phyloP scores from a whole-genome alignment of 805 yeast species.

The Myxozyma neglecta region DNA sequence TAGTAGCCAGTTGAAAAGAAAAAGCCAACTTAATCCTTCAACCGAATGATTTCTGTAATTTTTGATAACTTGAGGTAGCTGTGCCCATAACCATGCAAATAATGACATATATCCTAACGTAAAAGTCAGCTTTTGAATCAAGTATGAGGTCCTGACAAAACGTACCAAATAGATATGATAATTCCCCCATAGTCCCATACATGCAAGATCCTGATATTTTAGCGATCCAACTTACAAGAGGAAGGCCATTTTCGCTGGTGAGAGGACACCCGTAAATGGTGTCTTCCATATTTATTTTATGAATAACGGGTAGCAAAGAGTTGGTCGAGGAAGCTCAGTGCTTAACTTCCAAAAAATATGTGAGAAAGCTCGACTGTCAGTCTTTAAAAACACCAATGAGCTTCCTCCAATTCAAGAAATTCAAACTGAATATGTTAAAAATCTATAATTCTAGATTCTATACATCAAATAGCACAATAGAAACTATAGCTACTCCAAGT shows the following conservation, averaged over 20 bases:
- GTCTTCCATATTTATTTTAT: background rate
- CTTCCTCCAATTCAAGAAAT: no score
- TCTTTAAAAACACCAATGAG: no score
- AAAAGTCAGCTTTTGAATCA: background rate
- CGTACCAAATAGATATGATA: conserved; percentile 33
- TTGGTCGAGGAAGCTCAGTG: no score
- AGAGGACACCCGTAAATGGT: conserved; percentile 3
- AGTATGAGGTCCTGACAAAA: background rate
- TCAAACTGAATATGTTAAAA: no score
- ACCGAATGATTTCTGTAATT: conserved; percentile 62
- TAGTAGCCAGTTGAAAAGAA: conserved; percentile 61
- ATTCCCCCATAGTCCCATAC: conserved; percentile 35
- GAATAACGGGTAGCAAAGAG: no score
- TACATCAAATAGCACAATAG: no score
- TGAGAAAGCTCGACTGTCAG: no score
- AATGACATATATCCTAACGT: conserved; percentile 30
- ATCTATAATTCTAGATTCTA: no score
- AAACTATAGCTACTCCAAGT: no score
- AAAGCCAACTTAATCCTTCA: conserved; percentile 63
- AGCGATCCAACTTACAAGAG: conserved; percentile 35
- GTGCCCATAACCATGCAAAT: conserved; percentile 66
- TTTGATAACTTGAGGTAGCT: conserved; percentile 64
- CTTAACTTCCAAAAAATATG: no score
- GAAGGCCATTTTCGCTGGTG: background rate
- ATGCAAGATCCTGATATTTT: conserved; percentile 35